These are phyloP conservation scores for Atalantia buxifolia DNA, from an alignment of 345 rosid species.

Conservation along the genomic window DNA sequence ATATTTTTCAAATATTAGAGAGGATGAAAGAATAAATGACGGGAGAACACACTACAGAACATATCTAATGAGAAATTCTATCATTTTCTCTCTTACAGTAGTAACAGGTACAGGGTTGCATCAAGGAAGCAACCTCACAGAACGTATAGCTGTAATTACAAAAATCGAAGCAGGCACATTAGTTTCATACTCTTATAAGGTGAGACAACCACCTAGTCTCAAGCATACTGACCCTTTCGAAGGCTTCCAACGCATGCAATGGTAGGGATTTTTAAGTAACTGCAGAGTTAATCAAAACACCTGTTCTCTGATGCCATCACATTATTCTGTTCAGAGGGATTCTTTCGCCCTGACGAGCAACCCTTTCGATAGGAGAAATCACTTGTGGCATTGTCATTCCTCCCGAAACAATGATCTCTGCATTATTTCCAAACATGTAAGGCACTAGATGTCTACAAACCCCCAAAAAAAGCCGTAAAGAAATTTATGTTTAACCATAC, in stretches of 20 bases:
- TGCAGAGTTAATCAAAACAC: not conserved
- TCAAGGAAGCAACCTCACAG: not conserved
- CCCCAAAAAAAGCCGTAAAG: not conserved
- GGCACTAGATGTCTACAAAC: not conserved
- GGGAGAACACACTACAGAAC: not conserved
- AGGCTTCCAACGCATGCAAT: not conserved
- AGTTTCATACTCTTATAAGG: not conserved
- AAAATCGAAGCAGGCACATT: not conserved
- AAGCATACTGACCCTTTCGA: not conserved
- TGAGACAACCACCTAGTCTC: not conserved
- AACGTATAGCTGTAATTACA: not conserved
- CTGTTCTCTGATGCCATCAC: slow-evolving; percentile 10
- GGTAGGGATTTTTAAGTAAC: not conserved
- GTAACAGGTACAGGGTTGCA: not conserved
- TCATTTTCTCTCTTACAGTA: not conserved
- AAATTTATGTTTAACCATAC: not conserved
- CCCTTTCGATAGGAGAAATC: slow-evolving; percentile 47
- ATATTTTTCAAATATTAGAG: not conserved
- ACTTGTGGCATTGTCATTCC: slow-evolving; percentile 75
- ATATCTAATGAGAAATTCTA: not conserved
- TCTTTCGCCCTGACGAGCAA: slow-evolving; percentile 35
- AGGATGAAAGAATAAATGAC: not conserved
- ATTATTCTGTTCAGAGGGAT: slow-evolving; percentile 46
- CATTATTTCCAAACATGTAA: slow-evolving; percentile 9
- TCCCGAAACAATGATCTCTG: slow-evolving; percentile 70